Evolutionary conservation across 192 early-diverging fungal genomes (phyloP).

Genomic region (Ambispora gerdemannii): DNA sequence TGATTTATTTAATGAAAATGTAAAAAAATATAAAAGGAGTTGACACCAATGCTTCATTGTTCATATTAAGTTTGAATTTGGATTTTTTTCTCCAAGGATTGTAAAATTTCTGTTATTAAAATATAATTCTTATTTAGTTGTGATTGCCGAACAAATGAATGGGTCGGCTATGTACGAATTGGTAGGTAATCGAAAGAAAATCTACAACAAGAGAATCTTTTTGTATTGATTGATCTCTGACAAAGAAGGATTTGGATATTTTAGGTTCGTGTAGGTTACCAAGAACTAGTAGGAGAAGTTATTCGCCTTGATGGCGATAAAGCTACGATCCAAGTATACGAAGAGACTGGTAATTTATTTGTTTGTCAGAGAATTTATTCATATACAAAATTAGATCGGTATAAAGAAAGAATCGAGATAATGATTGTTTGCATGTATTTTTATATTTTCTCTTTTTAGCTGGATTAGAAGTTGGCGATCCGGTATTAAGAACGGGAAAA

Average conservation of each 20-base stretch:
- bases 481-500: slow-evolving; percentile 96
- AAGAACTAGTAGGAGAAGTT: slow-evolving; percentile 97
- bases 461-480: slow-evolving; percentile 98
- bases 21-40: too few species aligned
- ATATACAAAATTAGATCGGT: too few species aligned
- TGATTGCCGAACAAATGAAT: slow-evolving; percentile 97
- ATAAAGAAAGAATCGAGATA: neutral
- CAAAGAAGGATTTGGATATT: too few species aligned
- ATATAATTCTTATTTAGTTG: slow-evolving; percentile 63
- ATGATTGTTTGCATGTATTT: neutral
- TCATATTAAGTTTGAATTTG: neutral
- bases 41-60: too few species aligned
- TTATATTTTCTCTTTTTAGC: slow-evolving; percentile 46
- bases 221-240: neutral
- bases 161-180: slow-evolving; percentile 98
- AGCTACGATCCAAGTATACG: slow-evolving; percentile 99
- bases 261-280: slow-evolving; percentile 94
- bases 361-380: too few species aligned
- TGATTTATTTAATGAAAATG: too few species aligned
- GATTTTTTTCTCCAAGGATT: neutral
- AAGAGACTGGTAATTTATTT: slow-evolving; percentile 81
- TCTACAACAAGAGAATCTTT: neutral
- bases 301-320: slow-evolving; percentile 99
- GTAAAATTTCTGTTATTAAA: neutral
- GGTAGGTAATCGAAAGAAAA: slow-evolving; percentile 52